phyloP scores from a whole-genome alignment of 306 rosid genomes.

The Pueraria montana region DNA sequence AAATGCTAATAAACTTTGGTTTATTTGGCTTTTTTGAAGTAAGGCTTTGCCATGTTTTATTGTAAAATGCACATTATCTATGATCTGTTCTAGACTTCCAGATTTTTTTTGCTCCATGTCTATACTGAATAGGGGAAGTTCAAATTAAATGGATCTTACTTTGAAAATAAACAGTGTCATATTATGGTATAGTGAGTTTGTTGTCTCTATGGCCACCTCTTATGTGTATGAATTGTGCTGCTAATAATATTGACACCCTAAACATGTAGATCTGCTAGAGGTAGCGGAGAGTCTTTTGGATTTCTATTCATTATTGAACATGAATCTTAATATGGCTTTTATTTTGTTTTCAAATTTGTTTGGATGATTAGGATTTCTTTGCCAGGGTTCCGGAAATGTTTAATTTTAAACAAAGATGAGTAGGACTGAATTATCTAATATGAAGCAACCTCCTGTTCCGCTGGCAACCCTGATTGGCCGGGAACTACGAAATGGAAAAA shows the following conservation, averaged over 20 bases:
- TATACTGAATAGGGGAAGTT: background rate
- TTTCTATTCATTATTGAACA: background rate
- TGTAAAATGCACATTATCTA: constrained; percentile 17
- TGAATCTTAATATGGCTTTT: constrained; percentile 2
- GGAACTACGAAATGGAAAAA: constrained; percentile 76
- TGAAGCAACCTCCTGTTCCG: constrained; percentile 75
- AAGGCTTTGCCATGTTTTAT: constrained; percentile 32
- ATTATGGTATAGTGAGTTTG: background rate
- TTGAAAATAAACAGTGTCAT: background rate
- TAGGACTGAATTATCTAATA: constrained; percentile 66
- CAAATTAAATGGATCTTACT: constrained; percentile 40
- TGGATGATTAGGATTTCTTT: constrained; percentile 37
- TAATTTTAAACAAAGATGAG: constrained; percentile 68
- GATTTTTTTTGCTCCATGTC: background rate
- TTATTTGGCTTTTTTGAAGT: constrained; percentile 5
- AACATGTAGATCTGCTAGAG: constrained; percentile 45
- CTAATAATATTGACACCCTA: background rate
- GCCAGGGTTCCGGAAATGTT: constrained; percentile 39
- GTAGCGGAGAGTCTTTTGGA: constrained; percentile 9
- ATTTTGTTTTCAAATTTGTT: background rate
- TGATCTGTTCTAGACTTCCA: constrained; percentile 10
- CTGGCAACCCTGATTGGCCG: constrained; percentile 88
- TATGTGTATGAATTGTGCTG: background rate
- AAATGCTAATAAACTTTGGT: constrained; percentile 11
- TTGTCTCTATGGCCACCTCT: background rate